These are phyloP conservation scores for Pleurotus pulmonarius DNA, from an alignment of 768 basidiomycete genomes.

Conservation along the genomic window DNA sequence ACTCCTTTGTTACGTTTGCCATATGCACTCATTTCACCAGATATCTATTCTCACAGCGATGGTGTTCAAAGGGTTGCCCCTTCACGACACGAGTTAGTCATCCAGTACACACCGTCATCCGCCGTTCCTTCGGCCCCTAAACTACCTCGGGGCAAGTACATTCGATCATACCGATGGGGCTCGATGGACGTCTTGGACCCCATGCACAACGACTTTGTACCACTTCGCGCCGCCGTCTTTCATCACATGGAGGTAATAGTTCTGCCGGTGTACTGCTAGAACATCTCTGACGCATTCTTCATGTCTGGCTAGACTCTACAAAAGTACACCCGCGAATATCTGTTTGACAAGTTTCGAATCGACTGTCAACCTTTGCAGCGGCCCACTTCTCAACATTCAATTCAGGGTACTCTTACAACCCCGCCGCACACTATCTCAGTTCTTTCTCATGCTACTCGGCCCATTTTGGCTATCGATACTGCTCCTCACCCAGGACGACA, in stretches of 20 bases:
- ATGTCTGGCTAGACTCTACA: slow-evolving; percentile 60
- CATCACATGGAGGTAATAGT: slow-evolving; percentile 81
- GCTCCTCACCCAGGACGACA: slow-evolving; percentile 43
- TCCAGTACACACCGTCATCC: slow-evolving; percentile 65
- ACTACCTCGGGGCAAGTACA: slow-evolving; percentile 58
- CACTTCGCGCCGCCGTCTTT: slow-evolving; percentile 75
- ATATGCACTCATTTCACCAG: slow-evolving; percentile 83
- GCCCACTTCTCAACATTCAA: slow-evolving; percentile 41
- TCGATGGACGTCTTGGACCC: slow-evolving; percentile 75
- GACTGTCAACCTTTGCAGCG: slow-evolving; percentile 54
- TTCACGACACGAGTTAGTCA: slow-evolving; percentile 68
- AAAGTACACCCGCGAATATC: slow-evolving; percentile 80
- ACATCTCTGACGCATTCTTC: too few relatives aligned
- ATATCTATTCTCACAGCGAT: slow-evolving; percentile 81
- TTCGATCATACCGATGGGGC: slow-evolving; percentile 82
- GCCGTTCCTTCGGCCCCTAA: slow-evolving; percentile 40
- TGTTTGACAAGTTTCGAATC: slow-evolving; percentile 71
- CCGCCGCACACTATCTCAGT: slow-evolving; percentile 38
- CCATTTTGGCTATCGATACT: slow-evolving; percentile 62
- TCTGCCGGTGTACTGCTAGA: slow-evolving; percentile 3
- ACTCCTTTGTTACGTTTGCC: slow-evolving; percentile 63
- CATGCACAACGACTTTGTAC: slow-evolving; percentile 75
- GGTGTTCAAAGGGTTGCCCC: slow-evolving; percentile 57
- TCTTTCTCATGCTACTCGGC: slow-evolving; percentile 45
- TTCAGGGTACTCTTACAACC: slow-evolving; percentile 29